Evolutionary conservation across 2,329 filamentous ascomycete species (phyloP), one percentile per base, ranked within the genome.

Genomic region (Colletotrichum aenigma): DNA sequence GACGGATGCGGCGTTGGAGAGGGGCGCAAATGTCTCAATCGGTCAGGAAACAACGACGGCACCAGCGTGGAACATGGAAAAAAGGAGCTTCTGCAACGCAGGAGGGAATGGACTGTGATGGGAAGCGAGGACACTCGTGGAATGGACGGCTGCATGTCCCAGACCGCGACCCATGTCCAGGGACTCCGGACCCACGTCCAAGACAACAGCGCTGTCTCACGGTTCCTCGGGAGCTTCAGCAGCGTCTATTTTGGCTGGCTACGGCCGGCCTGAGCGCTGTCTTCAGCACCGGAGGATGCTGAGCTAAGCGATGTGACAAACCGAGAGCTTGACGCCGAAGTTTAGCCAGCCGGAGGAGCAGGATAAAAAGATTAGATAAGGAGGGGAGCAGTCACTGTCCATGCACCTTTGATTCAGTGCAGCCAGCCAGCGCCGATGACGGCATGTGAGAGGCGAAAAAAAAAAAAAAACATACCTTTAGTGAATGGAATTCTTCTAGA

Each of bases 401-500:
- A n/a, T 12, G 28, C 26, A 24, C 18, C 64, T 7, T 48, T 4
- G 62, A 18, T 52, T 16, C 60, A 26, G 8, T 1, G 24, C 24
- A 24, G 24, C 24, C 24, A 6, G 26, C 18, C 12, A 60, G 36
- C 68, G 43, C 68, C 68, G 60, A 71, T 71, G 68, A 65, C 68
- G 68, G 68, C 68, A 65, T 71, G 15, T 36, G 21, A 32, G 21
- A 56, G 12, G 38, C 61, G 21, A 38, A 28, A 36, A 65, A 24
- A 65, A 21, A 38, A 28, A 36, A 65, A 24, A 65, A 21, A 16
- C n/a, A 6, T 48, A 13, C 43, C 43, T 48, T 28, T 10, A 15
- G 24, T 15, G 8, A 26, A 52, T 75, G 36, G 69, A 72, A 67
- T 43, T 15, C 21, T 75, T 71, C 61, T 61, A 71, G 68, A 74